phyloP scores from a whole-genome alignment of 2,329 filamentous ascomycete genomes.

The Colletotrichum trifolii region DNA sequence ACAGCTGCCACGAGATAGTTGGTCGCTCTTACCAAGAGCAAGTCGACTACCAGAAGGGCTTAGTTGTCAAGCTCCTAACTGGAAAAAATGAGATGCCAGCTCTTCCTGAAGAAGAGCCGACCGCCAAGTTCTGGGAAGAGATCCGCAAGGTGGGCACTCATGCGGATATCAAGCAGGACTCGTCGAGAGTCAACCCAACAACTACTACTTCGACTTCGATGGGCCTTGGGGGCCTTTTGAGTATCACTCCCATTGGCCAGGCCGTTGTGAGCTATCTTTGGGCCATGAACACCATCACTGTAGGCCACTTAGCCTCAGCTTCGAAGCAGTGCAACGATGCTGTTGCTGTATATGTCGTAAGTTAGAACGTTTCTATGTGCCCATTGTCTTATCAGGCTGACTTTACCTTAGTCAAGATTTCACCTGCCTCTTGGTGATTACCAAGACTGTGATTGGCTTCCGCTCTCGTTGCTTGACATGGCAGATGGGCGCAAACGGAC shows the following conservation, averaged over 20 bases:
- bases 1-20: no score
- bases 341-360: constrained; percentile 13
- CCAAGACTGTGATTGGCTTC: constrained; percentile 19
- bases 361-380: not conserved
- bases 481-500: not conserved
- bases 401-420: constrained; percentile 19
- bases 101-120: no score
- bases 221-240: not conserved
- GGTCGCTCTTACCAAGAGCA: no score
- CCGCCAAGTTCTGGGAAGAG: no score
- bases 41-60: no score
- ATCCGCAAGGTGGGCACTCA: no score
- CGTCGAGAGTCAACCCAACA: no score
- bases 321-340: constrained; percentile 15
- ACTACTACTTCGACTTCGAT: no score
- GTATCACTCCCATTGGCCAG: not conserved
- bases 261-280: constrained; percentile 11
- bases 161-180: no score
- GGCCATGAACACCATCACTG: not conserved
- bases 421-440: constrained; percentile 16
- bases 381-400: not conserved
- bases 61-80: no score
- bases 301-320: constrained; percentile 13
- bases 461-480: not conserved
- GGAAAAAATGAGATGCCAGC: no score